Conservation (phyloP, 345 rosid species). For the Pseudoturritis turrita region DNA sequence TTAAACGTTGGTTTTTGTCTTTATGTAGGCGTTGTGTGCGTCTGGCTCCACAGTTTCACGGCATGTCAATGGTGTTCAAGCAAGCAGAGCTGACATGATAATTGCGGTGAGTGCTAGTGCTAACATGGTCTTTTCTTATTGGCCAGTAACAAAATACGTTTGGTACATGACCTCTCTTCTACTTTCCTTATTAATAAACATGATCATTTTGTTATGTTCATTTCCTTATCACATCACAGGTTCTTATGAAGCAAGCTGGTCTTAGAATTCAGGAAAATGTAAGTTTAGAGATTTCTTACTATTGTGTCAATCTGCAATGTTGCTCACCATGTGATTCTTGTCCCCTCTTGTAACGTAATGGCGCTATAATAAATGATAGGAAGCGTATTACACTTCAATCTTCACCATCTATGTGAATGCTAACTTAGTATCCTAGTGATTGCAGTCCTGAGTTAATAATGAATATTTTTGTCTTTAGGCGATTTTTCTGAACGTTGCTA, state of each 20-base stretch:
- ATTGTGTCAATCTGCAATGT: neutral
- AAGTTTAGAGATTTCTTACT: slow-evolving; percentile 24
- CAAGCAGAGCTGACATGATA: slow-evolving; percentile 88
- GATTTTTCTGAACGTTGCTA: slow-evolving; percentile 72
- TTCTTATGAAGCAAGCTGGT: slow-evolving; percentile 94
- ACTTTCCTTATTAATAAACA: neutral
- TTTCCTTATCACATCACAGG: slow-evolving; percentile 40
- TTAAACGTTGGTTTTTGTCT: slow-evolving; percentile 10
- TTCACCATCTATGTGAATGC: neutral
- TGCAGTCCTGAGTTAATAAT: neutral
- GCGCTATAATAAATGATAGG: neutral
- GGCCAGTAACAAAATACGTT: neutral
- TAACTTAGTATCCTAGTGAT: neutral
- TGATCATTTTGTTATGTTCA: neutral
- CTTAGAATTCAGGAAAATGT: slow-evolving; percentile 84
- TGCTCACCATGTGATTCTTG: neutral
- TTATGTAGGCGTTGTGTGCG: slow-evolving; percentile 68
- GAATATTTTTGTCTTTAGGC: slow-evolving; percentile 33
- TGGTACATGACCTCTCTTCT: neutral
- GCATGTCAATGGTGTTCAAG: slow-evolving; percentile 77
- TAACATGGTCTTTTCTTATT: neutral
- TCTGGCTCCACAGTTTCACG: slow-evolving; percentile 59
- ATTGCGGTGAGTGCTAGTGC: slow-evolving; percentile 56
- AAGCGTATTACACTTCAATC: neutral
- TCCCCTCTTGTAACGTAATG: neutral